A percentile compares a stretch with the other conserved stretches of the same genome.
Conservation (phyloP, 352 stramenopile genomes). For the Aphanomyces euteiches region DNA sequence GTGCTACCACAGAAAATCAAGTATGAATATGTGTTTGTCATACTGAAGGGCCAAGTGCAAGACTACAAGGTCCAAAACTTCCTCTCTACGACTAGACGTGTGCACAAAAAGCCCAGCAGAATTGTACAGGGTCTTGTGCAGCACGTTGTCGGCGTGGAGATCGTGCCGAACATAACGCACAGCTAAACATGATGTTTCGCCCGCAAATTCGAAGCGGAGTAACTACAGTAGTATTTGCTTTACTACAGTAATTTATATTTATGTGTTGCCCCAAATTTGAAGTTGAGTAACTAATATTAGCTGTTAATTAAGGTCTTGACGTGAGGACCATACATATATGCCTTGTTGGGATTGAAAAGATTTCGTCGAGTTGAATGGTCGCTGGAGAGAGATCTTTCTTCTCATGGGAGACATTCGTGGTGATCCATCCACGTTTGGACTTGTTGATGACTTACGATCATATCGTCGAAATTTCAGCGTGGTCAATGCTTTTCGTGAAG, state of each 20-base stretch:
- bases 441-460: no score
- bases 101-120: background rate
- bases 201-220: background rate
- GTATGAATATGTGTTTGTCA: background rate
- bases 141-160: background rate
- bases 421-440: no score
- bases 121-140: background rate
- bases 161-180: background rate
- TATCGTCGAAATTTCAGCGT: no score
- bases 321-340: background rate
- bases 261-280: no score
- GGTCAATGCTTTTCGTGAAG: no score
- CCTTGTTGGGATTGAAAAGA: no score
- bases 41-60: background rate
- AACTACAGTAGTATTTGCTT: no score
- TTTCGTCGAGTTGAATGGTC: no score
- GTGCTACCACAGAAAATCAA: background rate
- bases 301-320: background rate
- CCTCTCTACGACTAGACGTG: background rate
- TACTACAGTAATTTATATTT: no score
- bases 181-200: constrained; percentile 2
- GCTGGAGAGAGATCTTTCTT: no score
- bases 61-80: constrained; percentile 6
- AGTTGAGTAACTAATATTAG: background rate
- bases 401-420: no score